A percentile compares a stretch with the other conserved stretches of the same genome.
Conservation (phyloP, 192 early-diverging fungal genomes). For the Gaertneriomyces semiglobifer region DNA sequence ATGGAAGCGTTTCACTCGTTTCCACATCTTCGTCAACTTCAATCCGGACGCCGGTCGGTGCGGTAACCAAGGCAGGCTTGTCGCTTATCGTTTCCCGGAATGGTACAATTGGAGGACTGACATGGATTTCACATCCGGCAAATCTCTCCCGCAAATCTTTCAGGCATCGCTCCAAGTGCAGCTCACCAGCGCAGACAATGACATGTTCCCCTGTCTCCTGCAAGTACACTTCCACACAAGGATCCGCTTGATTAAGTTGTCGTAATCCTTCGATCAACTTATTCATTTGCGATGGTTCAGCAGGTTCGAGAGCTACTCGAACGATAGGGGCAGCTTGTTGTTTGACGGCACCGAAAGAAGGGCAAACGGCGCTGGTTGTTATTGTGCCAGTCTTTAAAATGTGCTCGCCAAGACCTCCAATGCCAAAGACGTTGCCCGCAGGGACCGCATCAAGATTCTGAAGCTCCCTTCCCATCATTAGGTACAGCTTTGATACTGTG, state of each 20-base stretch:
- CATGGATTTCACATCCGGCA: slow-evolving; percentile 90
- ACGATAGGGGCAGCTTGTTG: slow-evolving; percentile 82
- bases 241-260: slow-evolving; percentile 91
- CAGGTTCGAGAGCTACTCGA: slow-evolving; percentile 92
- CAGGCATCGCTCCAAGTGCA: slow-evolving; percentile 94
- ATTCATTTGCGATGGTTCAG: slow-evolving; percentile 82
- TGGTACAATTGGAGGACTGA: slow-evolving; percentile 92
- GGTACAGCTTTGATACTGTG: slow-evolving; percentile 73
- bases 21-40: neutral
- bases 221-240: slow-evolving; percentile 84
- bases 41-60: too few species aligned
- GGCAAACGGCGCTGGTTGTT: slow-evolving; percentile 65
- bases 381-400: slow-evolving; percentile 96
- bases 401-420: slow-evolving; percentile 77
- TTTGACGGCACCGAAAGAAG: slow-evolving; percentile 71
- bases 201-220: slow-evolving; percentile 97
- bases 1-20: slow-evolving; percentile 35
- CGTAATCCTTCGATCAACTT: slow-evolving; percentile 82
- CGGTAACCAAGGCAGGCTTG: slow-evolving; percentile 9
- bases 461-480: slow-evolving; percentile 97
- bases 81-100: slow-evolving; percentile 89
- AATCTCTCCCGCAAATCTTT: slow-evolving; percentile 91
- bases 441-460: slow-evolving; percentile 76
- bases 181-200: slow-evolving; percentile 92
- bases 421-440: slow-evolving; percentile 96